Evolutionary conservation across 768 basidiomycete genomes (phyloP).

Genomic region (Tricholoma bakamatsutake): DNA sequence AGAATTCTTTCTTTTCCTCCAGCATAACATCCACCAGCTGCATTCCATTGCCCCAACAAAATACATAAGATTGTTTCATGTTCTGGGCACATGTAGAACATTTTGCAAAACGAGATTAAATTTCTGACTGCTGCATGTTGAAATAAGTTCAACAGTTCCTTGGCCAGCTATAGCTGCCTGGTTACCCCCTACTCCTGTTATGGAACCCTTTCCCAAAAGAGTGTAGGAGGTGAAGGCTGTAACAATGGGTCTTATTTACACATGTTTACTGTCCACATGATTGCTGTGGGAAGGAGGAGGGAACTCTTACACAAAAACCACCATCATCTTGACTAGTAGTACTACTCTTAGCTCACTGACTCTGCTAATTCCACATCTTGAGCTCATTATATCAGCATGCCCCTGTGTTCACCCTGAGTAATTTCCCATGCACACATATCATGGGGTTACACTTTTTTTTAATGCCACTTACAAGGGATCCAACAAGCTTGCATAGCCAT

Average conservation of each 20-base stretch:
- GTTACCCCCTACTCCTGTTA: not conserved
- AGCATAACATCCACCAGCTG: constrained; percentile 1
- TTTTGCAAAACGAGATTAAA: not conserved
- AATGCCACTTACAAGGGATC: not conserved
- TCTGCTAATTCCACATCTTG: no score
- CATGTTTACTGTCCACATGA: no score
- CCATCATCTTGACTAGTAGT: no score
- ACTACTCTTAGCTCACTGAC: no score
- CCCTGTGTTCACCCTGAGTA: no score
- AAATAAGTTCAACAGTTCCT: not conserved
- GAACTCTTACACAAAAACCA: no score
- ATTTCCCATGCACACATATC: no score
- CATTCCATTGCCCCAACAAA: constrained; percentile 6
- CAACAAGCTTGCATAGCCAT: not conserved
- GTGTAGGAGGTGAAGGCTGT: not conserved
- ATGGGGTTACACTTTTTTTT: no score
- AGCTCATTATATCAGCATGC: no score
- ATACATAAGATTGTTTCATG: constrained; percentile 6
- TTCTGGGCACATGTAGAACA: not conserved
- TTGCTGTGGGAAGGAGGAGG: no score
- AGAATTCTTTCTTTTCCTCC: not conserved
- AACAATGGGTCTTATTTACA: no score
- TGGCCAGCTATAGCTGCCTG: not conserved
- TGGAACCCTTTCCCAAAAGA: not conserved
- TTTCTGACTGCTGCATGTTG: not conserved